Base-by-base conservation (phyloP, 2,329 filamentous ascomycete genomes). In the Sporothrix curviconia region DNA sequence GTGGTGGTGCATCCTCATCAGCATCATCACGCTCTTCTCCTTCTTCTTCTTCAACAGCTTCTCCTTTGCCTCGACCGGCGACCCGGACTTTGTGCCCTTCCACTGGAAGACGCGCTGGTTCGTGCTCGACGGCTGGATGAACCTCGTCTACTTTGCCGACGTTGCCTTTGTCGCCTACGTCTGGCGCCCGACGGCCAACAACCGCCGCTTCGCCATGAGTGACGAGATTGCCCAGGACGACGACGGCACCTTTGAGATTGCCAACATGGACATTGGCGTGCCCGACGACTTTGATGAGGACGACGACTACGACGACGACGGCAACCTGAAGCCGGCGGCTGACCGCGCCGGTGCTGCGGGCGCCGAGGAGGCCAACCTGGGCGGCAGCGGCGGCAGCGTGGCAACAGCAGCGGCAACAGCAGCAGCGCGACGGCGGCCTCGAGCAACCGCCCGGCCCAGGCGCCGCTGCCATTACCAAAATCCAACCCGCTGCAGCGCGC, bases 31-130 rank as follows among this genome's bases (percentile, higher is more conserved):
- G 65, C 96, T 97, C 65, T 99, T 99, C 66, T 91, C 81, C 58
- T 99, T 99, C 77, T 96, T 99, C 79, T 97, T 99, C 78, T 86
- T 97, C 77, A 97, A 96, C 78, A 95, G 89, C 65, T 91, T 96
- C 72, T 90, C 89, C 0, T 96, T 99, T 70, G 92, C 92, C 50
- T 92, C 91, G 12, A 84, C 85, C 49, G 83, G 82, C 49, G 87
- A 92, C 62, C 89, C 89, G 0, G 88, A 95, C 70, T 99, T 95
- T 70, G 90, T 96, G 4, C 94, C 94, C 1, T 89, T 90, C 65
- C 92, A 99, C 73, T 99, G 94, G 94, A 92, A 96, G 75, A 92
- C 89, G 4, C 79, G 94, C 60, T 99, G 94, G 94, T 99, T 99
- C 68, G 83, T 99, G 46, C 81, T 99, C 19, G 94, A 99, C 68